Conservation (phyloP, 2,329 filamentous ascomycete species). For the Whalleya microplaca region DNA sequence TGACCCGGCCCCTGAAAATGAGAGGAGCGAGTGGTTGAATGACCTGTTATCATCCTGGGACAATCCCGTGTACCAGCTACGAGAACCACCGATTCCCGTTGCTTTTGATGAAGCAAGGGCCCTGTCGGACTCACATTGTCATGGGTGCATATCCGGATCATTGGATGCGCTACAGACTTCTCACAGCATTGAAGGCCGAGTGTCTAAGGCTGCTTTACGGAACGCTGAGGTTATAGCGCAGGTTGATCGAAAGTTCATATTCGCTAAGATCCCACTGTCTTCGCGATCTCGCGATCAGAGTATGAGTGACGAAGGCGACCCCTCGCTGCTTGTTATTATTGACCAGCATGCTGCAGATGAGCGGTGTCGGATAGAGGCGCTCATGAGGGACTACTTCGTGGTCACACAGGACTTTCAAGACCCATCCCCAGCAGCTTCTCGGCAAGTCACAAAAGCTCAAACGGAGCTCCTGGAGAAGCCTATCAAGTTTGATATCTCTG, state of each 20-base stretch:
- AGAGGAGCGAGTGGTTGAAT: conserved; percentile 57
- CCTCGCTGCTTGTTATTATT: conserved; percentile 67
- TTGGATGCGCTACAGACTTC: conserved; percentile 24
- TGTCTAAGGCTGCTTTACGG: conserved; percentile 66
- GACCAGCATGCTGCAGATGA: conserved; percentile 98
- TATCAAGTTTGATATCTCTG: conserved; percentile 67
- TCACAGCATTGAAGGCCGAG: conserved; percentile 42
- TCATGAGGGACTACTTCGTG: conserved; percentile 62
- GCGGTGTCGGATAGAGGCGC: conserved; percentile 74
- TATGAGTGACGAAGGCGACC: not conserved
- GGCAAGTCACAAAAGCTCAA: conserved; percentile 23
- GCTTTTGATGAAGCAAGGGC: conserved; percentile 35
- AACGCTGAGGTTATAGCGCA: conserved; percentile 74
- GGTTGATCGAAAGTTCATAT: conserved; percentile 87
- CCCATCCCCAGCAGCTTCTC: not conserved
- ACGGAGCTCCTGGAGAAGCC: conserved; percentile 52
- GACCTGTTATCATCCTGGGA: conserved; percentile 68
- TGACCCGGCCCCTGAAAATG: conserved; percentile 13
- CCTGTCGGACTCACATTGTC: conserved; percentile 9
- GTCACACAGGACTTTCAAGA: conserved; percentile 2
- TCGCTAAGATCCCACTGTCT: conserved; percentile 60
- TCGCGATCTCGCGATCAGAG: conserved; percentile 2
- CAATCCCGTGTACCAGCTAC: conserved; percentile 72
- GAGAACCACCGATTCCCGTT: conserved; percentile 50
- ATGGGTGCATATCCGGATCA: conserved; percentile 14